Base-by-base conservation (phyloP, 208 protist species). In the Leishmania arabica region DNA sequence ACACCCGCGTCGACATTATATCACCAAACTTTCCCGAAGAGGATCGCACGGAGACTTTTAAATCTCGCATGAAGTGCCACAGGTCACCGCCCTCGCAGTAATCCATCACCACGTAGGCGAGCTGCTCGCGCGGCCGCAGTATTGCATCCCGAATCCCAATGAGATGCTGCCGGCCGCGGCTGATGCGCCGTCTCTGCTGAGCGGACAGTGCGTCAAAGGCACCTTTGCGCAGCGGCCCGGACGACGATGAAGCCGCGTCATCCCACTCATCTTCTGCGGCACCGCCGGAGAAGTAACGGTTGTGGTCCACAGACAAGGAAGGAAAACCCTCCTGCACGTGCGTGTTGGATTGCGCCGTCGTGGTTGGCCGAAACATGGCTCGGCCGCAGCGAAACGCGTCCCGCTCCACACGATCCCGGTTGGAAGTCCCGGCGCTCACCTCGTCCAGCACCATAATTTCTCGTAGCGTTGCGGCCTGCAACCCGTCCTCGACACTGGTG, bases 81-180 rank as follows among this genome's bases (percentile, higher is more conserved):
- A 99, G 83, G 82, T 99, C 98, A 31, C 98, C 92, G 27, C 98
- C 89, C 13, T 99, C 98, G 62, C 99, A 92, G 88, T 93, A 99
- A 89, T 99, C 98, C 69, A 99, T 98, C 2, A 98, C 98, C 15
- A 99, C 84, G 51, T 97, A 98, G 6, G 99, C 91, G 53, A 96
- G 96, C 13, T 89, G 88, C 51, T 81, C 82, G 34, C 64, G 74
- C 4, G 96, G 89, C 19, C 95, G 95, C 78, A 99, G 88, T 42
- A 99, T 95, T 45, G 99, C 95, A 80, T 99, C 98, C 68, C 94
- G 84, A n/a, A 99, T 82, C 68, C 95, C 88, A 31, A 97, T 86
- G 21, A 98, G 88, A 84, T 94, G 97, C 34, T 75, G 71, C 17
- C 80, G 82, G 1, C 89, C 89, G 9, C 54, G 72, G 27, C 45